phyloP scores from a whole-genome alignment of 176 grass and related monocot genomes.

The Elymus sibiricus region DNA sequence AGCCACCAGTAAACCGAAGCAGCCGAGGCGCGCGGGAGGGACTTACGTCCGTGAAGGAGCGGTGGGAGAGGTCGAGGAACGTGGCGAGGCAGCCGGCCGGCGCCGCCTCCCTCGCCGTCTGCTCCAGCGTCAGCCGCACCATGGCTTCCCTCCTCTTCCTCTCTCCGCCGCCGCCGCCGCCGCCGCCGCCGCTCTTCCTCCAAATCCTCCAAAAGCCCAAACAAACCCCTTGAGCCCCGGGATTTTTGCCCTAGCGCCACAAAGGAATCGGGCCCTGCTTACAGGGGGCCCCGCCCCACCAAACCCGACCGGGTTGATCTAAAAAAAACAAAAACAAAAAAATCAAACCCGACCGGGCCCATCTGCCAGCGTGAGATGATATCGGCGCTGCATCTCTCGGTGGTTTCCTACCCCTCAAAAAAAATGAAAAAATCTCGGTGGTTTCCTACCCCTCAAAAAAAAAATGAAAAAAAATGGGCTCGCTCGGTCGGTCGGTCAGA shows the following conservation, averaged over 20 bases:
- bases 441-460: too few relatives aligned
- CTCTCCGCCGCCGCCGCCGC: conserved; percentile 9
- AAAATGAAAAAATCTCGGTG: too few relatives aligned
- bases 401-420: too few relatives aligned
- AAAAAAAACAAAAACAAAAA: too few relatives aligned
- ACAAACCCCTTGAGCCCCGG: not conserved
- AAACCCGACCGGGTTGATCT: too few relatives aligned
- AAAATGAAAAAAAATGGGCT: too few relatives aligned
- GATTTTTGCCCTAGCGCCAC: not conserved
- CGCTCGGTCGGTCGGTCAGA: not conserved
- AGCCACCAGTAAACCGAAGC: not conserved
- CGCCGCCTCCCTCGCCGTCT: conserved; percentile 57
- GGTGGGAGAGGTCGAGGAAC: conserved; percentile 63
- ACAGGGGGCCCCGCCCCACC: not conserved
- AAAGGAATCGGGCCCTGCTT: not conserved
- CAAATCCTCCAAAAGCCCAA: not conserved
- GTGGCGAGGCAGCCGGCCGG: conserved; percentile 23
- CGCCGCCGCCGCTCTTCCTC: not conserved
- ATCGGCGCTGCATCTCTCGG: not conserved
- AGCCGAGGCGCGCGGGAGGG: not conserved
- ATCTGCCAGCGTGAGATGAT: not conserved
- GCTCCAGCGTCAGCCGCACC: conserved; percentile 69
- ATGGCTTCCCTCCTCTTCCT: conserved; percentile 9
- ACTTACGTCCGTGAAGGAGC: conserved; percentile 60
- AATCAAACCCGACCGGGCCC: too few relatives aligned